These are phyloP conservation scores for Hygrophoropsis aurantiaca DNA, from an alignment of 768 basidiomycete species.

Conservation along the genomic window DNA sequence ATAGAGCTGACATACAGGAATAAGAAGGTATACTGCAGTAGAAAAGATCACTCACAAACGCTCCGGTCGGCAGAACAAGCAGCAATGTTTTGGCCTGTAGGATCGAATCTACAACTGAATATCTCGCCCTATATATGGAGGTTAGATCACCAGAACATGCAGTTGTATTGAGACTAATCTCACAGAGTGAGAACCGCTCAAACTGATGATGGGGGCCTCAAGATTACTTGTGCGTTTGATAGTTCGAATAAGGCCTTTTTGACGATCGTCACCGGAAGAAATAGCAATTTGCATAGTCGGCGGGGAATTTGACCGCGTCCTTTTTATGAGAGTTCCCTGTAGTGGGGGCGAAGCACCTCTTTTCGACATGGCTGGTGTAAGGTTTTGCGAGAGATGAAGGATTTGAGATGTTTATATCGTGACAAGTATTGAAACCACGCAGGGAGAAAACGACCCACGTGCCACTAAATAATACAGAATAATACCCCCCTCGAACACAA, in stretches of 20 bases:
- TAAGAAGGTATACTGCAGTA: conserved; percentile 4
- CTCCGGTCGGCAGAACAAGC: conserved; percentile 88
- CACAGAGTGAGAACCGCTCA: conserved; percentile 86
- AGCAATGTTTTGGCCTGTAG: conserved; percentile 90
- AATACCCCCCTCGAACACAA: neutral
- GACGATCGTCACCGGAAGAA: conserved; percentile 69
- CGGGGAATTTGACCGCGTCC: conserved; percentile 50
- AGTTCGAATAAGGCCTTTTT: conserved; percentile 78
- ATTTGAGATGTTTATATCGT: no score
- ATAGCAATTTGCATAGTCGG: conserved; percentile 72
- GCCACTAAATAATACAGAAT: no score
- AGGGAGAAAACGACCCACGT: no score
- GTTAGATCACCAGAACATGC: neutral
- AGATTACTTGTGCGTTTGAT: conserved; percentile 92
- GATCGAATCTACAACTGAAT: conserved; percentile 89
- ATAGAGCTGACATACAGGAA: conserved; percentile 55
- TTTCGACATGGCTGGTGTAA: conserved; percentile 63
- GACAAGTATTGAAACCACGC: no score
- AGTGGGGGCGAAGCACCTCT: conserved; percentile 53
- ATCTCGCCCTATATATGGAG: conserved; percentile 66
- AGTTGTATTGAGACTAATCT: conserved; percentile 23
- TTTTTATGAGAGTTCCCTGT: conserved; percentile 58
- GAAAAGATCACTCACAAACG: conserved; percentile 64
- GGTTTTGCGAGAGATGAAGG: no score
- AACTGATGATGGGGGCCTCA: conserved; percentile 90